Conservation (phyloP, 805 yeast genomes). For the Hanseniaspora lachancei region DNA sequence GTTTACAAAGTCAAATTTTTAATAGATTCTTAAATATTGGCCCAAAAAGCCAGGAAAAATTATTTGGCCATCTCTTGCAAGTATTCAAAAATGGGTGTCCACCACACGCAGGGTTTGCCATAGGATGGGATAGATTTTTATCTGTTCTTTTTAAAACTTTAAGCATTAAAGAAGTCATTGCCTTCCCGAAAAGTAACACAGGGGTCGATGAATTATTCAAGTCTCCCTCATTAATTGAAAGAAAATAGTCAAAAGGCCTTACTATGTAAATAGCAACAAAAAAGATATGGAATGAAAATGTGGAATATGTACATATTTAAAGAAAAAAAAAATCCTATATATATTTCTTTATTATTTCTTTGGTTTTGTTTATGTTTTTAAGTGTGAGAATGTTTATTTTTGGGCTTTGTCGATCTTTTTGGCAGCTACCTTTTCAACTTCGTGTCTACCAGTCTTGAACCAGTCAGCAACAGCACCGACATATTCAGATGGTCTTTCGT, state of each 20-base stretch:
- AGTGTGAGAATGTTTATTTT: not conserved
- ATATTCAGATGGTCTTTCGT: slow-evolving; percentile 28
- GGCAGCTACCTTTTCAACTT: slow-evolving; percentile 10
- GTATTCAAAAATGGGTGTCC: slow-evolving; percentile 91
- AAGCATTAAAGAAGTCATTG: slow-evolving; percentile 83
- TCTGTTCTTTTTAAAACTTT: slow-evolving; percentile 72
- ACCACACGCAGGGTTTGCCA: slow-evolving; percentile 95
- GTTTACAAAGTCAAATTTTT: slow-evolving; percentile 61
- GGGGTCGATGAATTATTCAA: slow-evolving; percentile 83
- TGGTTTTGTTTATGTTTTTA: not conserved
- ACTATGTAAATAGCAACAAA: slow-evolving; percentile 9
- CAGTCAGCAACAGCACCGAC: slow-evolving; percentile 19
- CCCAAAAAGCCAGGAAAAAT: slow-evolving; percentile 29
- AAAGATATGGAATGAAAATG: not conserved
- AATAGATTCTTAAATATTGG: slow-evolving; percentile 46
- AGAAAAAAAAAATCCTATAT: not conserved
- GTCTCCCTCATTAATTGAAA: slow-evolving; percentile 54
- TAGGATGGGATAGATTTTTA: slow-evolving; percentile 86
- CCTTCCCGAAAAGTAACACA: slow-evolving; percentile 84
- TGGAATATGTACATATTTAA: slow-evolving; percentile 4
- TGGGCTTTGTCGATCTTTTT: slow-evolving; percentile 5
- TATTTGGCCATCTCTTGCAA: slow-evolving; percentile 74
- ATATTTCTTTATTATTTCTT: not conserved
- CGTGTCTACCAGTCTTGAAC: slow-evolving; percentile 20
- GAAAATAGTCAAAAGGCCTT: slow-evolving; percentile 38